Conservation (phyloP, 2,329 filamentous ascomycete genomes). For the Alternaria sp. region DNA sequence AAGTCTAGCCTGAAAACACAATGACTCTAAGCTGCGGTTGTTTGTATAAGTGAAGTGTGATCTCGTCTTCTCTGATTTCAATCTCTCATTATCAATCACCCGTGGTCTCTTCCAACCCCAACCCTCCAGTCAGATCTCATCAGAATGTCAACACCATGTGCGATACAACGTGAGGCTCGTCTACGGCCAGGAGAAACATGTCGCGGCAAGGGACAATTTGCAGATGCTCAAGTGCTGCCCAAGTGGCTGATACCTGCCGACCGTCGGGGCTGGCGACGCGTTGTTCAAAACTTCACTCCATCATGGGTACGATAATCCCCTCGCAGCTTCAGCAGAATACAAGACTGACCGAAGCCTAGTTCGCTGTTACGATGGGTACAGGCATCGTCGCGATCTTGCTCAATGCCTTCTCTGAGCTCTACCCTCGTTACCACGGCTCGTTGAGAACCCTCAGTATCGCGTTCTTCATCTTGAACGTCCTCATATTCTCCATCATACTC, state of each 20-base stretch:
- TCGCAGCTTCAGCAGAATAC: background rate
- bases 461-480: slow-evolving; percentile 66
- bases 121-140: background rate
- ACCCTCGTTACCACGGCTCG: slow-evolving; percentile 55
- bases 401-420: slow-evolving; percentile 61
- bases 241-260: slow-evolving; percentile 34
- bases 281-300: slow-evolving; percentile 44
- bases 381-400: slow-evolving; percentile 61
- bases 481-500: slow-evolving; percentile 62
- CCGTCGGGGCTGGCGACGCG: slow-evolving; percentile 36
- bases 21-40: background rate
- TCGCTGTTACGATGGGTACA: slow-evolving; percentile 35
- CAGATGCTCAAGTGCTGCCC: slow-evolving; percentile 14
- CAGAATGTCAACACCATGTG: background rate
- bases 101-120: background rate
- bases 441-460: slow-evolving; percentile 63
- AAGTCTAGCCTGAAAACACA: background rate
- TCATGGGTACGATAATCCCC: slow-evolving; percentile 33
- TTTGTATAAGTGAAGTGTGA: background rate
- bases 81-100: background rate
- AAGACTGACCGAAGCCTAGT: slow-evolving; percentile 14
- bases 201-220: background rate
- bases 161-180: background rate
- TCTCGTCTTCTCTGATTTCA: background rate
- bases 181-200: background rate